A percentile compares a stretch with the other conserved stretches of the same genome.
Conservation (phyloP, 2,329 filamentous ascomycete genomes). For the Aspergillus ruber region DNA sequence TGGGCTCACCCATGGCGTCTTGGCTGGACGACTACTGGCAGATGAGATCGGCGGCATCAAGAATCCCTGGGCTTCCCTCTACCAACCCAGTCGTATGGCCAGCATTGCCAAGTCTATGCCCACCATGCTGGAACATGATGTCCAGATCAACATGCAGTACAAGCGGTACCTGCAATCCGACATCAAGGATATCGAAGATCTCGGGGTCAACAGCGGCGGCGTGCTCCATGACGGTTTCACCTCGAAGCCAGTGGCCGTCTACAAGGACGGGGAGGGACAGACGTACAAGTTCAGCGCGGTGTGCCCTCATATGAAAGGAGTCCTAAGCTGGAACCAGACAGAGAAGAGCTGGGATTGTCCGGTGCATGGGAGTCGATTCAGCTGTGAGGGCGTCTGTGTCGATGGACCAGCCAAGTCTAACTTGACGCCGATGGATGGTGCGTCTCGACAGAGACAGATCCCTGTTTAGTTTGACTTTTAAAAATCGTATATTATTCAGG, state of each 20-base stretch:
- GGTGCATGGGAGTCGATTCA: constrained; percentile 40
- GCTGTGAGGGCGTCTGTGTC: constrained; percentile 36
- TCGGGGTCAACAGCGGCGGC: constrained; percentile 45
- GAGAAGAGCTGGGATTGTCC: constrained; percentile 54
- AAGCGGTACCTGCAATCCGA: constrained; percentile 50
- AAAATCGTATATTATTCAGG: background rate
- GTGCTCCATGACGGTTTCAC: constrained; percentile 44
- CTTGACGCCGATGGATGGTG: constrained; percentile 18
- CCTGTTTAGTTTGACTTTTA: background rate
- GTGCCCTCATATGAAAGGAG: constrained; percentile 52
- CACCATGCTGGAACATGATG: constrained; percentile 45
- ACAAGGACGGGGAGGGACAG: constrained; percentile 50
- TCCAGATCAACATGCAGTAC: constrained; percentile 53
- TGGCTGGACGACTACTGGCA: constrained; percentile 48
- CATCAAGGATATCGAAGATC: constrained; percentile 52
- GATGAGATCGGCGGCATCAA: constrained; percentile 47
- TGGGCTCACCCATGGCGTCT: constrained; percentile 51
- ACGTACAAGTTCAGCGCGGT: constrained; percentile 48
- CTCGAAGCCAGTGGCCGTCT: constrained; percentile 48
- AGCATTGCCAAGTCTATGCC: constrained; percentile 43
- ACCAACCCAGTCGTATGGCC: constrained; percentile 44
- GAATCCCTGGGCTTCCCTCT: constrained; percentile 47
- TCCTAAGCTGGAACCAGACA: constrained; percentile 50
- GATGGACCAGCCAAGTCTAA: constrained; percentile 36
- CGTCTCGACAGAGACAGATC: background rate